These are phyloP conservation scores for Annulohypoxylon stygium DNA, from an alignment of 495 filamentous ascomycete species.

Conservation along the genomic window DNA sequence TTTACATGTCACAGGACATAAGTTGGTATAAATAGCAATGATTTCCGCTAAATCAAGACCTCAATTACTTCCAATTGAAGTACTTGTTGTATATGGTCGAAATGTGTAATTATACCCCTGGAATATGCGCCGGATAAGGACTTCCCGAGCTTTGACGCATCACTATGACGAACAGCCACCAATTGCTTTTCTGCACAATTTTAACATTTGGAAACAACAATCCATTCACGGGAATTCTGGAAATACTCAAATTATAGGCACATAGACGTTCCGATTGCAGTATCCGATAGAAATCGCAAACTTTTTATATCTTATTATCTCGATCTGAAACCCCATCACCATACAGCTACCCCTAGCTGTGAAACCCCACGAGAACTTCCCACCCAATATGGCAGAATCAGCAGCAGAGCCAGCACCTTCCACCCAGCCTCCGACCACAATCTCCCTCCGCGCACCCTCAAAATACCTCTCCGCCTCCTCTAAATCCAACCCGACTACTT, in stretches of 20 bases:
- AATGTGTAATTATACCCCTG: constrained; percentile 4
- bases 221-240: neutral
- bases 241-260: neutral
- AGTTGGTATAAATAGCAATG: neutral
- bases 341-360: neutral
- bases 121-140: constrained; percentile 29
- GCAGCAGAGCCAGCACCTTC: constrained; percentile 24
- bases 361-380: neutral
- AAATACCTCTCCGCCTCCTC: constrained; percentile 53
- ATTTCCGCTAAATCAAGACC: neutral
- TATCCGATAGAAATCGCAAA: neutral
- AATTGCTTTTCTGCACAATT: neutral
- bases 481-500: constrained; percentile 31
- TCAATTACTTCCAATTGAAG: neutral
- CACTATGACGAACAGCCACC: constrained; percentile 22
- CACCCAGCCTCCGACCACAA: constrained; percentile 22
- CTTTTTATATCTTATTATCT: neutral
- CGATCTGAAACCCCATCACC: neutral
- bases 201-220: neutral
- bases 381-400: constrained; percentile 38
- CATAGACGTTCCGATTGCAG: neutral
- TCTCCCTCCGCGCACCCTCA: constrained; percentile 61
- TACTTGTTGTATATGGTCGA: neutral
- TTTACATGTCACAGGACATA: neutral
- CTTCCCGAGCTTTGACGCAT: constrained; percentile 32